Evolutionary conservation across 306 rosid genomes (phyloP).

Genomic region (Rosa persica): DNA sequence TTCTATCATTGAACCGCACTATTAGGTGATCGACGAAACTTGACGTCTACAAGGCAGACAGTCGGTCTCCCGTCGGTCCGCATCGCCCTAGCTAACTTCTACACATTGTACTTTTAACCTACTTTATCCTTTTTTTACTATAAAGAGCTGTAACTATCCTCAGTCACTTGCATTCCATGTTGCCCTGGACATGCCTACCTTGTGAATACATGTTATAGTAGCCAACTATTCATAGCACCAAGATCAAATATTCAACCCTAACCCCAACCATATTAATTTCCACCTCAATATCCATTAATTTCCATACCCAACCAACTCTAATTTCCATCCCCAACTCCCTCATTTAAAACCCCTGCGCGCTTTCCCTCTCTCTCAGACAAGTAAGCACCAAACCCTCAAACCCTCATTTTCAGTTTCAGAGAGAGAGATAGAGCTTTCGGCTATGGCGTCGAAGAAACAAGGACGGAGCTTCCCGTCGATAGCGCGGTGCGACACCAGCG

Average conservation of each 20-base stretch:
- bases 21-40: too few relatives aligned
- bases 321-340: constrained; percentile 6
- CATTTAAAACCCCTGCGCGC: constrained; percentile 48
- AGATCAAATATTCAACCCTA: neutral
- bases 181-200: neutral
- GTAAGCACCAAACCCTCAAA: neutral
- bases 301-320: constrained; percentile 18
- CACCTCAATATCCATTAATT: neutral
- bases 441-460: constrained; percentile 7
- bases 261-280: constrained; percentile 3
- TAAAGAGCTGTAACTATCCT: neutral
- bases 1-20: neutral
- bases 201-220: neutral
- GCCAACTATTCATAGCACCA: neutral
- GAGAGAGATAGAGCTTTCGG: neutral
- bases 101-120: neutral
- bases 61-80: neutral
- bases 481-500: constrained; percentile 31
- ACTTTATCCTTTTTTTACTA: neutral
- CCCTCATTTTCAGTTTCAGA: neutral
- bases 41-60: too few relatives aligned
- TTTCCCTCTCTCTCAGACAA: neutral
- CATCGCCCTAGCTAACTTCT: neutral
- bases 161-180: neutral
- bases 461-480: constrained; percentile 56